Evolutionary conservation across 352 stramenopile genomes (phyloP).

Genomic region (Phytophthora syringae): DNA sequence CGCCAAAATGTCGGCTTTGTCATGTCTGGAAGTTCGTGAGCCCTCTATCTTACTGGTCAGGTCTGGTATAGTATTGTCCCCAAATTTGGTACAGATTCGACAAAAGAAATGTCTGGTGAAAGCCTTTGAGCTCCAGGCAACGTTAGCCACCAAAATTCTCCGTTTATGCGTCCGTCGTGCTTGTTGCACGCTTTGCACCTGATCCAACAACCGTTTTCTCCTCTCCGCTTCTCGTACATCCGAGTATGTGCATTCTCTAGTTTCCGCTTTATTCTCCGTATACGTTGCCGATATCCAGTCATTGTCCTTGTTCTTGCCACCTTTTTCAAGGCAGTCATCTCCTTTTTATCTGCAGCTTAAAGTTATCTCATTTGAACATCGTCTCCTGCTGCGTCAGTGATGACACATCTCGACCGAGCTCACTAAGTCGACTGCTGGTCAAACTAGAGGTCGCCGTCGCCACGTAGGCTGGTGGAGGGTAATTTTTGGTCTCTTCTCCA

Average conservation of each 20-base stretch:
- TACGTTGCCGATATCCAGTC: too few species aligned
- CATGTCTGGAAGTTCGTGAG: background rate
- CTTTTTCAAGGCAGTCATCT: too few species aligned
- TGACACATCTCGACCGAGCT: too few species aligned
- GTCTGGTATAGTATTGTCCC: background rate
- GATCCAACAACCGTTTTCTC: background rate
- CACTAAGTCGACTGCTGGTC: too few species aligned
- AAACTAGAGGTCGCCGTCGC: background rate
- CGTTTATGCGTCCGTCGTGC: too few species aligned
- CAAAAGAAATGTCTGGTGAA: background rate
- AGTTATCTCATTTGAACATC: background rate
- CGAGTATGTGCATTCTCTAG: too few species aligned
- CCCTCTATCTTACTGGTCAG: background rate
- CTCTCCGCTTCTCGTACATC: too few species aligned
- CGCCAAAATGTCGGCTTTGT: conserved; percentile 3
- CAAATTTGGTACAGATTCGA: conserved; percentile 7
- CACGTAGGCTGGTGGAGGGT: background rate
- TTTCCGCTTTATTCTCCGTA: too few species aligned
- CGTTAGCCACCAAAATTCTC: too few species aligned
- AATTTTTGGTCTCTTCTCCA: background rate
- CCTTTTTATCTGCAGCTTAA: background rate
- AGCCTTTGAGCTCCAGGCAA: background rate
- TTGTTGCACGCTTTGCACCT: background rate
- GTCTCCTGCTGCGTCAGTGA: too few species aligned
- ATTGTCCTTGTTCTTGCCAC: too few species aligned